Percentiles rank a stretch among this genome's conserved stretches.
Evolutionary conservation across 495 filamentous ascomycete species (phyloP).

Genomic region (Schizothecium vesticola): DNA sequence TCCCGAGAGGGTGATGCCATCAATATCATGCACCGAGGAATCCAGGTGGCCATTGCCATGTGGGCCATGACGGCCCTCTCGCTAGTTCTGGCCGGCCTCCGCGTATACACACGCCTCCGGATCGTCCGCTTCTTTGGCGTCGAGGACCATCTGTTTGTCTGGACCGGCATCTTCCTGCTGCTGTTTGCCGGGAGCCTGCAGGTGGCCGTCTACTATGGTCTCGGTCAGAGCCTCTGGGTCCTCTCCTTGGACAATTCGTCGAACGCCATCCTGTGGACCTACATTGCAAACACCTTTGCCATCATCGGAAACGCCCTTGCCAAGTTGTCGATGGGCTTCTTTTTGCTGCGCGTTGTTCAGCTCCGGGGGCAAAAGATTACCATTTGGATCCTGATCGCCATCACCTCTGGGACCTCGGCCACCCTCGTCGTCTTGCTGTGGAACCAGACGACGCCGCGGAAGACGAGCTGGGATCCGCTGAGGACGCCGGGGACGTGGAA

Average conservation of each 20-base stretch:
- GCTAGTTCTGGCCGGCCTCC: slow-evolving; percentile 27
- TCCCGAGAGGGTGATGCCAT: slow-evolving; percentile 12
- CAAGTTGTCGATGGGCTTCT: slow-evolving; percentile 39
- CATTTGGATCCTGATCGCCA: slow-evolving; percentile 31
- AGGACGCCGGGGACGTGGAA: slow-evolving; percentile 34
- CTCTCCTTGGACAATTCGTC: slow-evolving; percentile 28
- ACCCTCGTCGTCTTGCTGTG: slow-evolving; percentile 32
- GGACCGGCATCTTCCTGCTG: slow-evolving; percentile 33
- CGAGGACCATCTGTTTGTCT: slow-evolving; percentile 35
- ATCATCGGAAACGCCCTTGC: slow-evolving; percentile 37
- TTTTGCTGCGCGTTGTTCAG: slow-evolving; percentile 36
- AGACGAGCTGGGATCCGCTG: slow-evolving; percentile 34
- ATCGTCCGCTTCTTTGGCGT: slow-evolving; percentile 35
- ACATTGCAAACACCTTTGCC: slow-evolving; percentile 36
- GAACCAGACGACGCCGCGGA: slow-evolving; percentile 34
- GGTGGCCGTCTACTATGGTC: slow-evolving; percentile 29
- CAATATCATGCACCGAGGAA: slow-evolving; percentile 27
- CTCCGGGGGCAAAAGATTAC: slow-evolving; percentile 30
- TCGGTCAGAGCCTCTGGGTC: slow-evolving; percentile 32
- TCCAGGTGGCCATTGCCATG: slow-evolving; percentile 29
- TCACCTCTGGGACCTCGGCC: slow-evolving; percentile 28
- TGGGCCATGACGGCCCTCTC: slow-evolving; percentile 34
- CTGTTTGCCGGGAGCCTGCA: slow-evolving; percentile 31
- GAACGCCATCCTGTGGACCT: slow-evolving; percentile 36
- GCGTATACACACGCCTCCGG: slow-evolving; percentile 33